phyloP scores from a whole-genome alignment of 2,329 filamentous ascomycete species.

The Colletotrichum sp. region DNA sequence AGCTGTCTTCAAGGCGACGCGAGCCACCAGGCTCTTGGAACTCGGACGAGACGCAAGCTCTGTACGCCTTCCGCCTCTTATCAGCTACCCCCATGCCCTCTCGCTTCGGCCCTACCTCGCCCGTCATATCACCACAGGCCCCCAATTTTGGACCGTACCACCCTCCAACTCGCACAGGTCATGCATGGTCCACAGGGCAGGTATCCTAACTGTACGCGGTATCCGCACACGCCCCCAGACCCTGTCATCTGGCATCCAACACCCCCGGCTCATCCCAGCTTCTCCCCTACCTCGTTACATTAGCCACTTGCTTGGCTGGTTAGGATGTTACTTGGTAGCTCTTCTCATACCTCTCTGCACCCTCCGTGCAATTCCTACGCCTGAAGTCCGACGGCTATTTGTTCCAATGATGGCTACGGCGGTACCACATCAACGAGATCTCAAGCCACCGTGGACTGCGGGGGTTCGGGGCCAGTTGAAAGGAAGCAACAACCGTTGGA shows the following conservation, averaged over 20 bases:
- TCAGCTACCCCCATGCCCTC: neutral
- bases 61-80: constrained; percentile 5
- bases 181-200: neutral
- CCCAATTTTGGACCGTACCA: neutral
- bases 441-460: neutral
- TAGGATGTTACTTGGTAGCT: neutral
- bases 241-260: constrained; percentile 2
- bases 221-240: neutral
- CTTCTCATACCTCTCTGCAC: neutral
- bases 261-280: constrained; percentile 11
- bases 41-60: neutral
- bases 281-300: constrained; percentile 5
- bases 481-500: neutral
- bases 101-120: constrained; percentile 13
- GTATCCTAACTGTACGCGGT: neutral
- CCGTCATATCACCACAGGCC: neutral
- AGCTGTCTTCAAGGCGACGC: neutral
- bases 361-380: neutral
- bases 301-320: constrained; percentile 11
- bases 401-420: neutral
- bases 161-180: neutral
- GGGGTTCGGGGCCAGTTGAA: neutral
- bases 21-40: neutral
- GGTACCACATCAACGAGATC: neutral
- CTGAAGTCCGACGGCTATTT: neutral